Evolutionary conservation across 495 filamentous ascomycete species (phyloP), one percentile per base, ranked within the genome.

Genomic region (Penicillium salamii): DNA sequence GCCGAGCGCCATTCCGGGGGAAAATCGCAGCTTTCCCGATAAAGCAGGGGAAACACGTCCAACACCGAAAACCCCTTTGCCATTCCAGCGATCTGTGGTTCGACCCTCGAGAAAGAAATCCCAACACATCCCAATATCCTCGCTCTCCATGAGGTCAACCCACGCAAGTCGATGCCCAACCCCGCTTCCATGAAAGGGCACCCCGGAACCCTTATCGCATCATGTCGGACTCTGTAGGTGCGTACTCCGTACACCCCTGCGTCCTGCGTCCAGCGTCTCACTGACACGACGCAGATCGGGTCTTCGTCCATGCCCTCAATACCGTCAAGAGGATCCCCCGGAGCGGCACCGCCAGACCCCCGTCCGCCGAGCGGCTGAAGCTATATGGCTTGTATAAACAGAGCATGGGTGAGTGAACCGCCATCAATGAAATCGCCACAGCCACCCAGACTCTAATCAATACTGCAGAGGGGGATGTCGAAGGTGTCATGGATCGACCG

Each of bases 331-430:
- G 93, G 60, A 96, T 98, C 50, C 90, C 90, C 57, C 91, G 90
- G 60, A 95, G 90, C 12, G 92, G 93, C 19, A 89, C 89, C 33
- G 81, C 88, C 42, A 85, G 92, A 32, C 93, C 93, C 15, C 95
- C 93, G 29, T 78, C 91, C 7, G 73, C 79, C 26, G 92, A 91
- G 59, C 87, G 93, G 20, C 74, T 98, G 56, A 86, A 84, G 54
- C 85, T 98, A 46, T 98, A 98, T 83, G 93, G 93, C 42, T 78
- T 98, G 52, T 98, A 97, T 72, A 98, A 98, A 67, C 93, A 98
- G 72, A 90, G 89, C 54, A 97, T 96, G 91, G 84, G 81, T 85
- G 67, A 42, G 67, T 58, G 12, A n/a, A n/a, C n/a, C n/a, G n/a
- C n/a, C n/a, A 8, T 31, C 11, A 9, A 28, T 5, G 35, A 1